Conservation (phyloP, 1,284 basidiomycete species). For the Hortiboletus rubellus region DNA sequence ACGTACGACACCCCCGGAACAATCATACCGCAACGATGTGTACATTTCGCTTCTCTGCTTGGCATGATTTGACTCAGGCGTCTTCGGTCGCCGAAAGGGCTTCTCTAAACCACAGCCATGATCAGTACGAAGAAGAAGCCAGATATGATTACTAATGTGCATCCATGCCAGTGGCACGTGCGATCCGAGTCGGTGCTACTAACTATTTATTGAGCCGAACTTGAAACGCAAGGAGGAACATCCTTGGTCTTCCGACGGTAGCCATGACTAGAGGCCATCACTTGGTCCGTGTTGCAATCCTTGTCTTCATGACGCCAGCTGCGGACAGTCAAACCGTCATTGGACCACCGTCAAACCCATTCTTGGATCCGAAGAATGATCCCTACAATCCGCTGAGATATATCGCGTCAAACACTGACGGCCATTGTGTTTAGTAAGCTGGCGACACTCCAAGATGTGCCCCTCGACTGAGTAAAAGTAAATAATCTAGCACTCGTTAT, state of each 20-base stretch:
- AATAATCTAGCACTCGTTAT: constrained; percentile 38
- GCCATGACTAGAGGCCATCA: constrained; percentile 1
- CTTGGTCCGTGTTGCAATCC: neutral
- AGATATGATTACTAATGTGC: too few species aligned
- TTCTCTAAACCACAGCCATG: too few species aligned
- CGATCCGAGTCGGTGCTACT: too few species aligned
- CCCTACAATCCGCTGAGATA: constrained; percentile 59
- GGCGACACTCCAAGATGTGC: neutral
- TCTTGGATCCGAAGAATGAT: constrained; percentile 53
- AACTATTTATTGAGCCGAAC: neutral
- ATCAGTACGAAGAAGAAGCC: too few species aligned
- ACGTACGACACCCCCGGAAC: too few species aligned
- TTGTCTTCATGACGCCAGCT: neutral
- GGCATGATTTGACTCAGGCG: too few species aligned
- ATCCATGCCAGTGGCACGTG: too few species aligned
- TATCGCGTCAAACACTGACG: constrained; percentile 60
- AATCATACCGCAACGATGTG: too few species aligned
- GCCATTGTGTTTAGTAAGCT: constrained; percentile 51
- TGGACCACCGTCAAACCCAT: constrained; percentile 36
- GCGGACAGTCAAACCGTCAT: neutral
- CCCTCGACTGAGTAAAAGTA: neutral
- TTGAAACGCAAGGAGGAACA: neutral
- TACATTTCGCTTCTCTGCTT: too few species aligned
- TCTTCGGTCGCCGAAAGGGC: too few species aligned
- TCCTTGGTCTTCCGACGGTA: neutral